Conservation (phyloP, 257 asterid species). For the Euphrasia confusa region DNA sequence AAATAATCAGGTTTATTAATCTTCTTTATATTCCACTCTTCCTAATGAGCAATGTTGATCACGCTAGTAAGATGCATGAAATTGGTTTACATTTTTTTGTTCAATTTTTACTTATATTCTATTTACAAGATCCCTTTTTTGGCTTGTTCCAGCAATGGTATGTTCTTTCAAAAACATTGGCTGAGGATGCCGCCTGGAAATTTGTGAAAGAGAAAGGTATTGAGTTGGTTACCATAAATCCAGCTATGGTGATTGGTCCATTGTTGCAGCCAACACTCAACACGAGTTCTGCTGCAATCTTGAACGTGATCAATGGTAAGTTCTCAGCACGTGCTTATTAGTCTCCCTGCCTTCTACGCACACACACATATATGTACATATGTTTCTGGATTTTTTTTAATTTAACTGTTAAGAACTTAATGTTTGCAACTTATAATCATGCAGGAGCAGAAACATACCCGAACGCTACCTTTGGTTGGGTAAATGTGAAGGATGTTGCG, state of each 20-base stretch:
- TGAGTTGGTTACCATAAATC: slow-evolving; percentile 45
- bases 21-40: background rate
- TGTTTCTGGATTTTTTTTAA: slow-evolving; percentile 2
- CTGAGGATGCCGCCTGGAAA: slow-evolving; percentile 66
- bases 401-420: slow-evolving; percentile 8
- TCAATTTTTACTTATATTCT: background rate
- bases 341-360: slow-evolving; percentile 1
- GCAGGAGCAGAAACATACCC: slow-evolving; percentile 48
- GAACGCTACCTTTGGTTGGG: slow-evolving; percentile 42
- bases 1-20: slow-evolving; percentile 32
- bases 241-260: slow-evolving; percentile 54
- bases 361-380: background rate
- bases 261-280: slow-evolving; percentile 51
- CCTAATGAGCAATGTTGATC: background rate
- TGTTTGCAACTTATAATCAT: slow-evolving; percentile 8
- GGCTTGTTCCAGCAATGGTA: slow-evolving; percentile 37
- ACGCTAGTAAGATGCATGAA: background rate
- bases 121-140: background rate
- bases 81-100: background rate
- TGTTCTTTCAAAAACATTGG: slow-evolving; percentile 59
- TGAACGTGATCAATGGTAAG: slow-evolving; percentile 45
- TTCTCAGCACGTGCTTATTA: slow-evolving; percentile 6
- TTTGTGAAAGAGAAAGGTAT: slow-evolving; percentile 43
- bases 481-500: slow-evolving; percentile 52
- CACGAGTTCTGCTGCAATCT: slow-evolving; percentile 40